Base-by-base conservation (phyloP, 2,329 filamentous ascomycete species). In the Cryphonectria naterciae region DNA sequence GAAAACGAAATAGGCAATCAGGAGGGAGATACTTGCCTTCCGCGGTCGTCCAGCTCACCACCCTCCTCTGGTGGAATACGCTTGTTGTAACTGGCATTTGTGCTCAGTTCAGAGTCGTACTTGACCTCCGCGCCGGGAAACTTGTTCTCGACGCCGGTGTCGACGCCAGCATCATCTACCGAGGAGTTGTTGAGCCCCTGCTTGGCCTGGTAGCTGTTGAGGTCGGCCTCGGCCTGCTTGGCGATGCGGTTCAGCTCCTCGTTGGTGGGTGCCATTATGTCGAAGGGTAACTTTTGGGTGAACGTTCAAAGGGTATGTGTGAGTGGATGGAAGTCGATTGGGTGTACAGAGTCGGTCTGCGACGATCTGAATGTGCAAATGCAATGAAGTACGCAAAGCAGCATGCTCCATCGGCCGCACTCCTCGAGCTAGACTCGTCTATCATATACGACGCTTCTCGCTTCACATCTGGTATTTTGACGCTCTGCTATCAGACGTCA, bases 141-240 rank as follows among this genome's bases (percentile, higher is more conserved):
- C 70, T 82, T 82, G 65, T 80, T 81, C 77, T 83, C 83, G 37
- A 79, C 80, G 15, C 78, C 76, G 1, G 80, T 76, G 68, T 84
- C 82, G 62, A 85, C 81, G 60, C 83, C 84, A 3, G 81, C 79
- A 10, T 84, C 80, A 32, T 84, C 83, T 5, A 78, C 78, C 7
- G 83, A 78, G 3, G 77, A 75, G 70, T 80, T 82, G 64, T 79
- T 80, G 11, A 77, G 77, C 68, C 85, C 84, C 1, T 83, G 85
- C 78, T 85, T 86, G 74, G 83, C 77, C 74, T 84, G 80, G 75
- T 85, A 83, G 17, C 79, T 82, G 79, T 85, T 85, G 69, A 86
- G 79, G 74, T 86, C 83, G 67, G 76, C 77, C 79, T 86, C 83
- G 61, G 85, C 83, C 75, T 84, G 76, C 46, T 81, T 77, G 69